Percentiles rank a stretch among this genome's conserved stretches.
These are phyloP conservation scores for Puccinia polysora DNA, from an alignment of 1,284 basidiomycete species.

Conservation along the genomic window DNA sequence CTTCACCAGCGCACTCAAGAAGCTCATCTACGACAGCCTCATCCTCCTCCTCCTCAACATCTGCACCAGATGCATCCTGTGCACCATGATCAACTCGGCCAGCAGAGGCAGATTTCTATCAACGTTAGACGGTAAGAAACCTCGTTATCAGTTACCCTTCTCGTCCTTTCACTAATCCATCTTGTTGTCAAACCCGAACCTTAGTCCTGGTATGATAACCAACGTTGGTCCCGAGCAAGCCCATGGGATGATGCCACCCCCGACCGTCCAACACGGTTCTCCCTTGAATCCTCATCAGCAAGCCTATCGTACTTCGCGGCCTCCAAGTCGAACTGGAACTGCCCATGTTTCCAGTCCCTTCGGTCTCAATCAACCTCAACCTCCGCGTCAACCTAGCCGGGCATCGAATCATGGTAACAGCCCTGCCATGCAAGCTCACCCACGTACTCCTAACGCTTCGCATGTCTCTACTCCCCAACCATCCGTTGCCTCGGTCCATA, in stretches of 20 bases:
- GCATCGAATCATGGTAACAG: slow-evolving; percentile 36
- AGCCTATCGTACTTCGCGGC: slow-evolving; percentile 35
- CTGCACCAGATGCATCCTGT: slow-evolving; percentile 25
- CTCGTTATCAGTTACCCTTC: background rate
- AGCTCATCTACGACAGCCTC: slow-evolving; percentile 6
- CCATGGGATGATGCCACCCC: slow-evolving; percentile 39
- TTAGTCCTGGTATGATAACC: slow-evolving; percentile 7
- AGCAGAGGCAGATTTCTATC: slow-evolving; percentile 23
- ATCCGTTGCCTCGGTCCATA: slow-evolving; percentile 18
- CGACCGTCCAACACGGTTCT: slow-evolving; percentile 24
- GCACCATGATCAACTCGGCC: slow-evolving; percentile 28
- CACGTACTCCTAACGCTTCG: slow-evolving; percentile 26
- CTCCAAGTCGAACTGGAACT: slow-evolving; percentile 29
- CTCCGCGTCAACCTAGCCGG: slow-evolving; percentile 33
- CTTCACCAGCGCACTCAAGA: slow-evolving; percentile 2
- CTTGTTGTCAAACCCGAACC: background rate
- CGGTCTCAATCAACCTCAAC: slow-evolving; percentile 12
- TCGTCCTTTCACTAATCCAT: background rate
- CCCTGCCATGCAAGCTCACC: slow-evolving; percentile 25
- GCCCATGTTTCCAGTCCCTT: slow-evolving; percentile 31
- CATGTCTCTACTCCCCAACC: slow-evolving; percentile 33
- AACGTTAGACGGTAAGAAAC: slow-evolving; percentile 39
- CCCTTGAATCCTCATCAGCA: slow-evolving; percentile 30
- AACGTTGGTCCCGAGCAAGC: slow-evolving; percentile 32
- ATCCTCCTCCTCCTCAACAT: slow-evolving; percentile 6